A percentile compares a stretch with the other conserved stretches of the same genome.
Conservation (phyloP, 2,329 filamentous ascomycete genomes). For the Intubia oerlemansii region DNA sequence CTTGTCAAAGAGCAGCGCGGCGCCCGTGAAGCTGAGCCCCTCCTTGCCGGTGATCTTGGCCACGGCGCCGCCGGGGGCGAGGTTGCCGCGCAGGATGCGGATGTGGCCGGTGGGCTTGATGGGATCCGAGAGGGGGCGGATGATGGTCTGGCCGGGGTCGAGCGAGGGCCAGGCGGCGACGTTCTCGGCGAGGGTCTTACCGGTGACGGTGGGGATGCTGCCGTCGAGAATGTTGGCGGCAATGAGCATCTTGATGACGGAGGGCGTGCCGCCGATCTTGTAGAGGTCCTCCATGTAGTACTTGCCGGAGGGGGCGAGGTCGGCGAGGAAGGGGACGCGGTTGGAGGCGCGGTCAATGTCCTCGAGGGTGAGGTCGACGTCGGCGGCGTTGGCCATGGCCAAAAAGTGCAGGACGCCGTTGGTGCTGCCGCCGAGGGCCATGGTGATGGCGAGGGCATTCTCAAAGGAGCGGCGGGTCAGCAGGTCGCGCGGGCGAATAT, state of each 20-base stretch:
- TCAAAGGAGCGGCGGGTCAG: slow-evolving; percentile 66
- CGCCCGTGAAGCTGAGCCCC: slow-evolving; percentile 60
- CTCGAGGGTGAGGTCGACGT: slow-evolving; percentile 54
- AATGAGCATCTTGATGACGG: slow-evolving; percentile 69
- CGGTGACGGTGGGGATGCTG: slow-evolving; percentile 59
- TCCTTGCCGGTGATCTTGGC: slow-evolving; percentile 97
- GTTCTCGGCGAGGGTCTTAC: slow-evolving; percentile 66
- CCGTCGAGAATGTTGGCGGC: slow-evolving; percentile 59
- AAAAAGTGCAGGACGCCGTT: slow-evolving; percentile 80
- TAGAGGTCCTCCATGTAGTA: slow-evolving; percentile 76
- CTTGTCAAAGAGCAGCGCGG: slow-evolving; percentile 69
- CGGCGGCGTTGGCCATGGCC: slow-evolving; percentile 74
- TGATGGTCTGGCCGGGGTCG: slow-evolving; percentile 61
- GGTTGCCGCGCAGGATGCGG: slow-evolving; percentile 69
- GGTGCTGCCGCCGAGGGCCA: slow-evolving; percentile 77
- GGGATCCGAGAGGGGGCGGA: slow-evolving; percentile 46
- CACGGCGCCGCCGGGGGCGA: slow-evolving; percentile 74
- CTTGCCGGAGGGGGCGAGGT: slow-evolving; percentile 64
- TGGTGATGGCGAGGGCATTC: slow-evolving; percentile 76
- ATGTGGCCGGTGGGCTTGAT: slow-evolving; percentile 78
- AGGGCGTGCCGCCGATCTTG: slow-evolving; percentile 64
- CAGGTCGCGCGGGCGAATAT: slow-evolving; percentile 63
- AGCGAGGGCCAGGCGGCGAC: slow-evolving; percentile 57
- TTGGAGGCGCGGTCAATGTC: slow-evolving; percentile 66
- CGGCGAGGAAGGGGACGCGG: slow-evolving; percentile 69